Evolutionary conservation across 352 stramenopile species (phyloP).

Genomic region (Chrysophaeum taylorii): DNA sequence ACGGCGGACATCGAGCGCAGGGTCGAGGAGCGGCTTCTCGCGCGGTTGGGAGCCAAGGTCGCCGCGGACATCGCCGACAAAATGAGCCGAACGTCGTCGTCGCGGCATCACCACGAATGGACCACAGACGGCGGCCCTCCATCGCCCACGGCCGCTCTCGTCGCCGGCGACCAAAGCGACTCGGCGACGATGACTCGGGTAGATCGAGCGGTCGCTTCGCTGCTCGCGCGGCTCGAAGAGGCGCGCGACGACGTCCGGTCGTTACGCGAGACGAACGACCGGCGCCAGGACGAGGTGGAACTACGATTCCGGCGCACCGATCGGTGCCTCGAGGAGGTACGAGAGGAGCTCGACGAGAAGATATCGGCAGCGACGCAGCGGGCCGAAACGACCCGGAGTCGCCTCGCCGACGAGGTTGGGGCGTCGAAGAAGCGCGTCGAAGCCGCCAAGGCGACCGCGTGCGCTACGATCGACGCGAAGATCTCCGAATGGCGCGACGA

Average conservation of each 20-base stretch:
- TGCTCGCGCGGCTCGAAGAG: background rate
- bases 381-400: background rate
- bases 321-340: background rate
- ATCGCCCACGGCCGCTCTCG: no score
- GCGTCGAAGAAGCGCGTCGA: background rate
- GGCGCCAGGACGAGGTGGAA: background rate
- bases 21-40: background rate
- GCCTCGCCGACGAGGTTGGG: background rate
- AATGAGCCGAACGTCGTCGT: background rate
- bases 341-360: background rate
- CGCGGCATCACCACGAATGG: background rate
- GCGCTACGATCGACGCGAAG: background rate
- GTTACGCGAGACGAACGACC: background rate
- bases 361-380: background rate
- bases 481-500: background rate
- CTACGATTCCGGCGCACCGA: background rate
- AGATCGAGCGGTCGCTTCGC: background rate
- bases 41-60: background rate
- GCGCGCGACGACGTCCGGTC: background rate
- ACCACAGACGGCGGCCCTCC: no score
- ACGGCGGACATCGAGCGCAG: background rate
- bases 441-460: background rate
- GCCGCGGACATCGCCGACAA: background rate
- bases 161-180: background rate
- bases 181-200: background rate